These are phyloP conservation scores for Ceratobasidium sp. DNA, from an alignment of 1,284 basidiomycete species.

Conservation along the genomic window DNA sequence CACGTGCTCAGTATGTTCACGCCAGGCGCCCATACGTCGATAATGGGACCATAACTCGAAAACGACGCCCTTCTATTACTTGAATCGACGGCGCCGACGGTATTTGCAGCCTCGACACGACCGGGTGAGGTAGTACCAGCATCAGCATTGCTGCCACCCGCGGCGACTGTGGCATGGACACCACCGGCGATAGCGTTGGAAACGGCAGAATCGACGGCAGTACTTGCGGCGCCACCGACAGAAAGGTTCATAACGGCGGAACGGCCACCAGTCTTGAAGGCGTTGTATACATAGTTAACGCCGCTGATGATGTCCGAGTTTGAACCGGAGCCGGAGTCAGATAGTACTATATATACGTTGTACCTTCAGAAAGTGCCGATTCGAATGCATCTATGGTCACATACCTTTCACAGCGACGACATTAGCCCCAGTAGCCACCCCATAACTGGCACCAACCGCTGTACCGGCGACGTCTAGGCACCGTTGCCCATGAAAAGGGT, in stretches of 20 bases:
- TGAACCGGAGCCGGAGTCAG: slow-evolving; percentile 90
- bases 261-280: slow-evolving; percentile 57
- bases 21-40: slow-evolving; percentile 59
- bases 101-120: slow-evolving; percentile 86
- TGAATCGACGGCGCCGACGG: slow-evolving; percentile 88
- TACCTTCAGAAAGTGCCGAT: neutral
- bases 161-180: slow-evolving; percentile 95
- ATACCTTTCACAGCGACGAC: slow-evolving; percentile 90
- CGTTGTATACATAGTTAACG: slow-evolving; percentile 84
- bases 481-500: neutral
- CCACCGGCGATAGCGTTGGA: slow-evolving; percentile 76
- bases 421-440: slow-evolving; percentile 94
- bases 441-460: slow-evolving; percentile 75
- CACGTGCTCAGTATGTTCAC: slow-evolving; percentile 87
- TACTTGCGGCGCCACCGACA: slow-evolving; percentile 45
- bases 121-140: slow-evolving; percentile 56
- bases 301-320: slow-evolving; percentile 91
- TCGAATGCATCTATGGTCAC: neutral
- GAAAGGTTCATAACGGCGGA: slow-evolving; percentile 48
- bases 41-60: slow-evolving; percentile 76
- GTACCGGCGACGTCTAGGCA: slow-evolving; percentile 58
- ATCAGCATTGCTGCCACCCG: slow-evolving; percentile 78
- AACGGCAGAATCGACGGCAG: slow-evolving; percentile 49
- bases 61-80: slow-evolving; percentile 91
- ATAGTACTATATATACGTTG: slow-evolving; percentile 72